Evolutionary conservation across 805 yeast genomes (phyloP), one percentile per base, ranked within the genome.

Genomic region (Diddensiella santjacobensis): DNA sequence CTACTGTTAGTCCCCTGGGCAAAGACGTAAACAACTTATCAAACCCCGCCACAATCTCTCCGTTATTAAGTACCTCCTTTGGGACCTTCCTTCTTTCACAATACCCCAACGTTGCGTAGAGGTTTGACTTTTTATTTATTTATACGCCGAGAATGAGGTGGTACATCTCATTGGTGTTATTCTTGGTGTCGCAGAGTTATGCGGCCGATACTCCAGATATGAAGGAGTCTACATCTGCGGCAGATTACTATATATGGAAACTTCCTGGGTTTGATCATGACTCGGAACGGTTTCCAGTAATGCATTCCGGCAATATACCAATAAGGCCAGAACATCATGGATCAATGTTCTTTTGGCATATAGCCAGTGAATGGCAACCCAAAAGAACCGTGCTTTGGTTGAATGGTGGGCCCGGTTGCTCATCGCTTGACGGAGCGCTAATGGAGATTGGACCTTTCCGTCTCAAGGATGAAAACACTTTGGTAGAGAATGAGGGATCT

Each of bases 381-480:
- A 66, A 61, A 4, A 59, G 57, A 19, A 70, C 72, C 2, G 54
- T 72, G 20, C 74, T 93, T 47, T 93, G 99, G 98, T 73, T 93
- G 19, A 93, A 93, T 64, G 99, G 99, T 35, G 99, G 99, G 0
- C 99, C 99, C 0, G 99, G 99, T 0, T 93, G 99, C 65, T 89
- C 96, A 1, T 89, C 97, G 0, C 81, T 91, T 93, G 99, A 93
- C 67, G 99, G 99, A 13, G 96, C 96, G 0, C 63, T 93, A 54
- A 79, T 90, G 79, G 99, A 93, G 65, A 69, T 82, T 2, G 99
- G 99, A 0, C 98, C 99, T 0, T 77, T 88, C 39, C 72, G 96
- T 46, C 75, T 88, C 17, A 68, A 71, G 55, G 60, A 75, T 5
- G 73, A 70, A 2, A 50, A 50, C 20, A 52, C 55, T 11, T 74